Conservation (phyloP, 164 flowering plant species). For the Sextonia rubra region DNA sequence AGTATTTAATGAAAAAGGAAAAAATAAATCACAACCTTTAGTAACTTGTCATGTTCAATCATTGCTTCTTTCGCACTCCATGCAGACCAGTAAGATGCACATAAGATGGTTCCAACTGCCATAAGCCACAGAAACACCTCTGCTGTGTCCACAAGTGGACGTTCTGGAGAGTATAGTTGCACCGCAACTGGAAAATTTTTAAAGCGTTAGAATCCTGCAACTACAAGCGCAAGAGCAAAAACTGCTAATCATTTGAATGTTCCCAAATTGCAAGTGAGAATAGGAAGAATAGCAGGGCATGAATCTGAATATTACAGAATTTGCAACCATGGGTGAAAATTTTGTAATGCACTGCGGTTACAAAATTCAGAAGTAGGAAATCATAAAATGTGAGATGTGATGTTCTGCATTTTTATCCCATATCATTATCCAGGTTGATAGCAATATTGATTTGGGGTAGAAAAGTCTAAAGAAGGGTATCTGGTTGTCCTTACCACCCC, state of each 20-base stretch:
- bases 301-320: too few species aligned
- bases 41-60: constrained; percentile 77
- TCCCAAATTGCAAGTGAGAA: neutral
- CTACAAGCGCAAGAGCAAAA: neutral
- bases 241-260: neutral
- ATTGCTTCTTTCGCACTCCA: constrained; percentile 93
- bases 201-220: neutral
- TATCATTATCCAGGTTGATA: too few species aligned
- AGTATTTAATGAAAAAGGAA: too few species aligned
- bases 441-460: too few species aligned
- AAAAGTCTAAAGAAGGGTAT: too few species aligned
- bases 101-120: constrained; percentile 94
- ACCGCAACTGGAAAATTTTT: constrained; percentile 54
- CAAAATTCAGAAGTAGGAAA: too few species aligned
- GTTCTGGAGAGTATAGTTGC: constrained; percentile 85
- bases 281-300: too few species aligned
- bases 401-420: too few species aligned
- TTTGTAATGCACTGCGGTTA: too few species aligned
- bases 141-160: constrained; percentile 88
- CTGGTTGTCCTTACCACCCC: too few species aligned
- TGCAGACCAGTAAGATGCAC: constrained; percentile 98
- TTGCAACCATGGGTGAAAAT: too few species aligned
- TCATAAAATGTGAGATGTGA: too few species aligned
- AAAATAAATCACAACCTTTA: constrained; percentile 50
- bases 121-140: constrained; percentile 99